Conservation (phyloP, 1,139 yeast species). For the Debaryomyces fabryi region DNA sequence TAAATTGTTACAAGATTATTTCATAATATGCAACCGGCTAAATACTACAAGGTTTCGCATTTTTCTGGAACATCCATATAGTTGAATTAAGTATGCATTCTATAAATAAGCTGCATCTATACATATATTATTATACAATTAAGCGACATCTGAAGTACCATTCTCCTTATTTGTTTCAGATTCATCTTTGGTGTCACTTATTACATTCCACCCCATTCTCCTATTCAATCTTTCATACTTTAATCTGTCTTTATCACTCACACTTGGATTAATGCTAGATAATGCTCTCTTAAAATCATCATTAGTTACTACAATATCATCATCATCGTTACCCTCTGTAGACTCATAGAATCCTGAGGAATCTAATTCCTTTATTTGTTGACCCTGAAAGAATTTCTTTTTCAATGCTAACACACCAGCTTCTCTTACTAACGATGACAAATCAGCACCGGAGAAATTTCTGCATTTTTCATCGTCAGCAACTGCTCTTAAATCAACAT, state of each 20-base stretch:
- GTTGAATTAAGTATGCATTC: slow-evolving; percentile 1
- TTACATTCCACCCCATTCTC: slow-evolving; percentile 59
- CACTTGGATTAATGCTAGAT: slow-evolving; percentile 81
- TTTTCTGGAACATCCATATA: neutral
- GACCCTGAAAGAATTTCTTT: slow-evolving; percentile 58
- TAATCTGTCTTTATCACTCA: slow-evolving; percentile 78
- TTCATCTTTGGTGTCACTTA: slow-evolving; percentile 21
- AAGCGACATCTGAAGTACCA: neutral
- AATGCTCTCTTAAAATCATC: slow-evolving; percentile 76
- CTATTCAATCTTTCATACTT: slow-evolving; percentile 70
- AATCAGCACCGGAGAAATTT: slow-evolving; percentile 94
- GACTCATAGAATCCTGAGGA: slow-evolving; percentile 44
- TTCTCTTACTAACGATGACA: slow-evolving; percentile 88
- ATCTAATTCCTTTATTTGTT: slow-evolving; percentile 53
- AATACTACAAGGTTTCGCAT: neutral
- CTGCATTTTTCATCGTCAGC: slow-evolving; percentile 80
- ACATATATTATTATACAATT: slow-evolving; percentile 1
- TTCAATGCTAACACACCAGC: slow-evolving; percentile 90
- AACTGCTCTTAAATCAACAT: slow-evolving; percentile 61
- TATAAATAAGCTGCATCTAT: slow-evolving; percentile 2
- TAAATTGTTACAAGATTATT: slow-evolving; percentile 1
- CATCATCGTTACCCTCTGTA: slow-evolving; percentile 29
- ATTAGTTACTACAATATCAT: slow-evolving; percentile 55
- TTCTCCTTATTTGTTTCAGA: slow-evolving; percentile 7
- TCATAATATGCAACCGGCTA: slow-evolving; percentile 2